Evolutionary conservation across 371 early-diverging fungal species (phyloP).

Genomic region (Capillidium rhysosporum): DNA sequence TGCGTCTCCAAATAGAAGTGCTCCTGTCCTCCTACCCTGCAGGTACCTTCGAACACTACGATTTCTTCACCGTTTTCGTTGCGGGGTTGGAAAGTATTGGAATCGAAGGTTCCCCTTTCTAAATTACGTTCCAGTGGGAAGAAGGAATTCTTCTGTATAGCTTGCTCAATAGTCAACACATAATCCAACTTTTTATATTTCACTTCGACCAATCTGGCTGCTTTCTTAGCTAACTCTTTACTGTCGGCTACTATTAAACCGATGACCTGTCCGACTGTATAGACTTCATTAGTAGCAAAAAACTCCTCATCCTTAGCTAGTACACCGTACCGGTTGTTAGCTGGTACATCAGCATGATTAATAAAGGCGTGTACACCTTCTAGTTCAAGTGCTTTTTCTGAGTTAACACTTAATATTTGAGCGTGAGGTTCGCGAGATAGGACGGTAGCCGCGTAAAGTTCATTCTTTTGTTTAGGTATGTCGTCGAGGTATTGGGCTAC

Average conservation of each 20-base stretch:
- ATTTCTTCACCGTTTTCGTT: conserved; percentile 22
- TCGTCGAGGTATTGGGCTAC: conserved; percentile 59
- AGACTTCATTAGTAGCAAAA: conserved; percentile 35
- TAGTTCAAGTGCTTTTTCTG: conserved; percentile 25
- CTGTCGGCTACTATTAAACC: conserved; percentile 46
- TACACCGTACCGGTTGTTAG: conserved; percentile 24
- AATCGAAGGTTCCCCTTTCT: conserved; percentile 24
- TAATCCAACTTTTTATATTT: conserved; percentile 36
- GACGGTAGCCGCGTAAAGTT: conserved; percentile 39
- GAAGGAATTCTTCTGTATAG: conserved; percentile 33
- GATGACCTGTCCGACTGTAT: conserved; percentile 41
- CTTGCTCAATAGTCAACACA: conserved; percentile 44
- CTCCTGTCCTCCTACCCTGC: conserved; percentile 34
- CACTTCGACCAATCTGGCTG: conserved; percentile 37
- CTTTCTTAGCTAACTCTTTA: conserved; percentile 31
- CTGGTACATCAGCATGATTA: conserved; percentile 37
- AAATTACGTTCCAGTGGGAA: conserved; percentile 24
- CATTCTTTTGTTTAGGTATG: conserved; percentile 34
- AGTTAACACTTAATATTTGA: conserved; percentile 30
- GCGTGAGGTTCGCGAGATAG: conserved; percentile 38
- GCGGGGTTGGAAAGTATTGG: conserved; percentile 19
- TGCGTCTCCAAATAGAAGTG: conserved; percentile 54
- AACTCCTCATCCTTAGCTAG: conserved; percentile 41
- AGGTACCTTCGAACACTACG: conserved; percentile 21
- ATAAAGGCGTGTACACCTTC: conserved; percentile 41